Evolutionary conservation across 805 yeast species (phyloP), one percentile per base, ranked within the genome.

Genomic region (Saccharomycopsis amapae): DNA sequence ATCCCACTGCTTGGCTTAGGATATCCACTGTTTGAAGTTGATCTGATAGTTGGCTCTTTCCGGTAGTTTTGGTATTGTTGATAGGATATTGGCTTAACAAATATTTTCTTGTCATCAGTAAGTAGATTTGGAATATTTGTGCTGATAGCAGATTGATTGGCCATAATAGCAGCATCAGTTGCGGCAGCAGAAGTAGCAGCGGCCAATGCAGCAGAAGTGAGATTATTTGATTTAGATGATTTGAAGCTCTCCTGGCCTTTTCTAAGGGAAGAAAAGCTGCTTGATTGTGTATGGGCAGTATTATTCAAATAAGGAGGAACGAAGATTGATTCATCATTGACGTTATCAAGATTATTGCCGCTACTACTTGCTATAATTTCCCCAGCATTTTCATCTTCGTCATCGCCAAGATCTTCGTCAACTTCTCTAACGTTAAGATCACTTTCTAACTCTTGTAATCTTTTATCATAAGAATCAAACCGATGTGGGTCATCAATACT

Each of bases 271-370:
- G 49, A 45, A 34, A 48, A 45, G 25, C 50, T 49, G 10, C 40
- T 36, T 5, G 40, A 22, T 40, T 42, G 50, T 10, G 47, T 48
- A 24, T 49, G 53, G 7, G 48, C 49, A n/a, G 50, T 45, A 33
- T 51, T 51, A 39, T 51, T 51, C 36, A 51, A 38, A 26, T 51
- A 51, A 28, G 54, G 52, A 13, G 54, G 54, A 23, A 51, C 49
- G 31, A 45, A 45, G 20, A 51, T 42, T 19, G 46, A 41, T 4
- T 36, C 28, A 13, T 38, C 33, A 40, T 44, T 40, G 30, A 12
- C 12, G 17, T 33, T 33, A 17, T 28, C 35, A n/a, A n/a, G n/a
- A 25, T 19, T 26, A 9, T 33, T 15, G 20, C 26, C 24, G 9
- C 20, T 19, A 18, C 9, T 28, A 6, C 7, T 6, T 12, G 19